Conservation (phyloP, 2,329 filamentous ascomycete species). For the Xylaria sp. region DNA sequence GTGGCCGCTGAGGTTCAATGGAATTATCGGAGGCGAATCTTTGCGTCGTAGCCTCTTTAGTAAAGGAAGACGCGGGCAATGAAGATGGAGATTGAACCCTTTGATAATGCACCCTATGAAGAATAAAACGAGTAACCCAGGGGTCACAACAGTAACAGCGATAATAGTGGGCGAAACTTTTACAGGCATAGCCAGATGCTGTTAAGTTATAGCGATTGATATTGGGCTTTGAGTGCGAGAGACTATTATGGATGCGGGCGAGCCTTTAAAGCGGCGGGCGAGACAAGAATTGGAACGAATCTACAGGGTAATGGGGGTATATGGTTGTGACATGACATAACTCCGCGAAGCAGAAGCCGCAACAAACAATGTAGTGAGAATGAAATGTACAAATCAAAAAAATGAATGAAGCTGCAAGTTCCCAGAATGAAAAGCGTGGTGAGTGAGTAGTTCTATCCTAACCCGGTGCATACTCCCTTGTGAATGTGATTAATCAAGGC, state of each 20-base stretch:
- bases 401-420: constrained; percentile 12
- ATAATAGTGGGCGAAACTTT: constrained; percentile 40
- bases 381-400: not conserved
- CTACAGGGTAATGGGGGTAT: constrained; percentile 21
- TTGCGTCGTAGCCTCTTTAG: constrained; percentile 4
- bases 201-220: constrained; percentile 33
- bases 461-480: constrained; percentile 1
- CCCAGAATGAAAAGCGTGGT: constrained; percentile 4
- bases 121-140: constrained; percentile 51
- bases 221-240: constrained; percentile 31
- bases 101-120: constrained; percentile 48
- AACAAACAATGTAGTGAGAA: no score
- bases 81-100: constrained; percentile 41
- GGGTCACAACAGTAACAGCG: constrained; percentile 44
- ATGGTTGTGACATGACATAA: constrained; percentile 13
- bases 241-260: constrained; percentile 36
- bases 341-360: constrained; percentile 18
- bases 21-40: not conserved
- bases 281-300: constrained; percentile 1
- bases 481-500: constrained; percentile 2
- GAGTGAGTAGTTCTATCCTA: not conserved
- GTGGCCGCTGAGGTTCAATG: not conserved
- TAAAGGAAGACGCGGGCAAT: not conserved
- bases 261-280: constrained; percentile 7
- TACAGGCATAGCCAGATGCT: constrained; percentile 41